Percentiles rank a stretch among this genome's conserved stretches.
These are phyloP conservation scores for Candida ponderosae DNA, from an alignment of 805 yeast species.

Conservation along the genomic window DNA sequence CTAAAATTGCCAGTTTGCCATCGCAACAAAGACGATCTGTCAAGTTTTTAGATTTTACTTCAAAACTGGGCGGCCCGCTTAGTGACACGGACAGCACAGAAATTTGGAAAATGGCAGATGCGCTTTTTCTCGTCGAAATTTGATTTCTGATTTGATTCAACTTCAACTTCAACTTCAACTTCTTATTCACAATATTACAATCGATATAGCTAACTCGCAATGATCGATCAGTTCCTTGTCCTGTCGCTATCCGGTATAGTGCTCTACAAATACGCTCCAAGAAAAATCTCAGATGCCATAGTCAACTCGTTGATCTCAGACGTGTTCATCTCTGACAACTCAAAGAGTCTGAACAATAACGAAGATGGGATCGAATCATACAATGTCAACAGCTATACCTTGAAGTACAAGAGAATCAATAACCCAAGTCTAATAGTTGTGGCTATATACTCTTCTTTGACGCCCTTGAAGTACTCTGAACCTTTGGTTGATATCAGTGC, in stretches of 20 bases:
- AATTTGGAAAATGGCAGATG: no score
- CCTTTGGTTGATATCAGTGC: slow-evolving; percentile 23
- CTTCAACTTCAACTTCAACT: no score
- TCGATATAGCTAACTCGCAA: slow-evolving; percentile 8
- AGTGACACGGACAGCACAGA: no score
- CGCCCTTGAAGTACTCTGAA: slow-evolving; percentile 27
- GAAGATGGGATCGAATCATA: slow-evolving; percentile 19
- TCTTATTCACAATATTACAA: no score
- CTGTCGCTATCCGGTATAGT: slow-evolving; percentile 48
- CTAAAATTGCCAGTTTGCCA: no score
- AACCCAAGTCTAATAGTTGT: slow-evolving; percentile 36
- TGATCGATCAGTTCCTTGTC: slow-evolving; percentile 42
- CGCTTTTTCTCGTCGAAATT: no score
- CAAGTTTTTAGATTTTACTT: no score
- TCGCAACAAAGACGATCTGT: no score
- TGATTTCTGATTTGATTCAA: no score
- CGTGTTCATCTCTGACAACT: slow-evolving; percentile 34
- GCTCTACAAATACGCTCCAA: slow-evolving; percentile 36
- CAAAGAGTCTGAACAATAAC: slow-evolving; percentile 15
- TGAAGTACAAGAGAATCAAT: slow-evolving; percentile 35
- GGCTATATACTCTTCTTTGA: slow-evolving; percentile 32
- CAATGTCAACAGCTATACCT: slow-evolving; percentile 32
- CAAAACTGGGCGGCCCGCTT: no score
- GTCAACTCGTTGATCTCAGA: slow-evolving; percentile 42
- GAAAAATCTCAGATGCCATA: slow-evolving; percentile 29